These are phyloP conservation scores for Aspergillus quadricinctus DNA, from an alignment of 2,329 filamentous ascomycete species.

Conservation along the genomic window DNA sequence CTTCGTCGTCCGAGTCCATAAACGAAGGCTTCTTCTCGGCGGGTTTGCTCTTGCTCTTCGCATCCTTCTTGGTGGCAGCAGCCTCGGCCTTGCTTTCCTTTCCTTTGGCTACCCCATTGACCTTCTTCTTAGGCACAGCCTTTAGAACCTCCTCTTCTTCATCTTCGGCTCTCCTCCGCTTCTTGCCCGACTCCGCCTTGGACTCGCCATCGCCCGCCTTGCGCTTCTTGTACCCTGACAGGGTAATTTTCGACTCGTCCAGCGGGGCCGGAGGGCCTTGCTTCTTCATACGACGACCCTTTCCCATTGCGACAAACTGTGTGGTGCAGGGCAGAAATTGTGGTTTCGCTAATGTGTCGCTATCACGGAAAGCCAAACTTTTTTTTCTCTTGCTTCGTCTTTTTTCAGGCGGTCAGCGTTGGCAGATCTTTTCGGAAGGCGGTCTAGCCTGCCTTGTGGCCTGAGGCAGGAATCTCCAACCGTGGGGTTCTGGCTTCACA, in stretches of 20 bases:
- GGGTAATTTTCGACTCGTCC: conserved; percentile 62
- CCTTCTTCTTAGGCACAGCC: conserved; percentile 38
- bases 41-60: conserved; percentile 20
- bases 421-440: conserved; percentile 22
- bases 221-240: conserved; percentile 71
- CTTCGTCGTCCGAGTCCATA: conserved; percentile 35
- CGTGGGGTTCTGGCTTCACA: conserved; percentile 6
- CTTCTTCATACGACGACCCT: conserved; percentile 90
- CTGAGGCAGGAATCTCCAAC: conserved; percentile 2
- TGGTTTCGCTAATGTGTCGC: conserved; percentile 12
- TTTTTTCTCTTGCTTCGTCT: conserved; percentile 25
- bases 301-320: conserved; percentile 63
- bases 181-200: conserved; percentile 55
- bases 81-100: conserved; percentile 26
- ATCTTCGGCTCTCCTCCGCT: conserved; percentile 55
- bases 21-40: conserved; percentile 29
- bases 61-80: conserved; percentile 27
- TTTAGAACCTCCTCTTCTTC: conserved; percentile 41
- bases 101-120: conserved; percentile 32
- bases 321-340: conserved; percentile 8
- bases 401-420: conserved; percentile 20
- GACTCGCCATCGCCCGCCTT: conserved; percentile 68
- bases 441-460: conserved; percentile 8
- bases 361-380: conserved; percentile 19
- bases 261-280: conserved; percentile 82